Evolutionary conservation across 768 basidiomycete species (phyloP).

Genomic region (Leccinum disarticulatum): DNA sequence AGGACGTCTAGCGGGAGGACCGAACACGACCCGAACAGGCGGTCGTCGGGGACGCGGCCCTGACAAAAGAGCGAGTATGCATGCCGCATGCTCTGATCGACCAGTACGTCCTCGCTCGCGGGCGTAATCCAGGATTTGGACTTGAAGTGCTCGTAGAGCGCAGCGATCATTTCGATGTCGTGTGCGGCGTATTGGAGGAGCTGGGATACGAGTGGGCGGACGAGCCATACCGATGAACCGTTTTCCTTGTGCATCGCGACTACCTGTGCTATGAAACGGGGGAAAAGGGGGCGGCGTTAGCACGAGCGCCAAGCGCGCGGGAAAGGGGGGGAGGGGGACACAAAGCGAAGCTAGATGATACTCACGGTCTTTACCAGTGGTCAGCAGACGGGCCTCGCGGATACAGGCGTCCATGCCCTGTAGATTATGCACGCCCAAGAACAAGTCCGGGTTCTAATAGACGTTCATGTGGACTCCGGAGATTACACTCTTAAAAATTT

Average conservation of each 20-base stretch:
- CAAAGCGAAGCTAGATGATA: background rate
- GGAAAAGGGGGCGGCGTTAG: background rate
- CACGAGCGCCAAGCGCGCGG: too few relatives aligned
- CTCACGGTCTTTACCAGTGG: slow-evolving; percentile 36
- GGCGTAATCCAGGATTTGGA: slow-evolving; percentile 24
- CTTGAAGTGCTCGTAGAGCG: slow-evolving; percentile 37
- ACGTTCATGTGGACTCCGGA: background rate
- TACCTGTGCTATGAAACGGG: slow-evolving; percentile 29
- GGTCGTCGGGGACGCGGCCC: slow-evolving; percentile 27
- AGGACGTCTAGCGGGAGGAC: slow-evolving; percentile 31
- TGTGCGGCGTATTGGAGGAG: slow-evolving; percentile 43
- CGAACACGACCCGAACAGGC: slow-evolving; percentile 25
- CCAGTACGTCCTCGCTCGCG: slow-evolving; percentile 10
- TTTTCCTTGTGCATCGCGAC: slow-evolving; percentile 37
- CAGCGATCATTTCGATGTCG: slow-evolving; percentile 40
- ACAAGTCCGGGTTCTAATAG: slow-evolving; percentile 25
- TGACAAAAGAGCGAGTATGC: slow-evolving; percentile 29
- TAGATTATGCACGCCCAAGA: slow-evolving; percentile 34
- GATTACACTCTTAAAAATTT: too few relatives aligned
- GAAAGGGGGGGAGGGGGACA: too few relatives aligned
- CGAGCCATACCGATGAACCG: slow-evolving; percentile 34
- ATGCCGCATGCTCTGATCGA: slow-evolving; percentile 31
- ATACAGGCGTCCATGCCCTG: slow-evolving; percentile 39
- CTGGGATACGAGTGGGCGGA: slow-evolving; percentile 35
- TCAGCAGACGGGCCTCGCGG: slow-evolving; percentile 21